phyloP scores from a whole-genome alignment of 148 eudicot species.

The Rheum nobile region DNA sequence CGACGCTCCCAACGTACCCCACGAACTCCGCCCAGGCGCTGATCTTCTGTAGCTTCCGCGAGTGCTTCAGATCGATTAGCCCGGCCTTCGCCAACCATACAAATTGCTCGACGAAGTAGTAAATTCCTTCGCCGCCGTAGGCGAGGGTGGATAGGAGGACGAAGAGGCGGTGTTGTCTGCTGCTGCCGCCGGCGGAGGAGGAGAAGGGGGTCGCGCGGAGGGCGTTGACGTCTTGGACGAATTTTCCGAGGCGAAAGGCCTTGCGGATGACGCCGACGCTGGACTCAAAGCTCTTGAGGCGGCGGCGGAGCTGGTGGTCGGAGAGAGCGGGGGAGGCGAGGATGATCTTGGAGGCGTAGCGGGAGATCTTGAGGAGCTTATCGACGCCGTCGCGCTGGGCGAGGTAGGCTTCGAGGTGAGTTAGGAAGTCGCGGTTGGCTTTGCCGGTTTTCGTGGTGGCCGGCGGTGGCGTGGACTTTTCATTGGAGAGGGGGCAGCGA shows the following conservation, averaged over 20 bases:
- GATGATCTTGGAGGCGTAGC: conserved; percentile 74
- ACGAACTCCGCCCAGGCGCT: conserved; percentile 89
- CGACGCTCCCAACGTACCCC: conserved; percentile 66
- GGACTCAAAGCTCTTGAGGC: conserved; percentile 67
- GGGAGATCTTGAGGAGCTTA: conserved; percentile 78
- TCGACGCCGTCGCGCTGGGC: conserved; percentile 94
- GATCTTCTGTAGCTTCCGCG: conserved; percentile 25
- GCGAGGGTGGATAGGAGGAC: conserved; percentile 34
- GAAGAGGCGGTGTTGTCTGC: neutral
- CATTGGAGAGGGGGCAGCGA: too few relatives aligned
- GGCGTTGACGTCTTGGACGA: conserved; percentile 72
- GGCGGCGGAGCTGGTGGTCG: conserved; percentile 21
- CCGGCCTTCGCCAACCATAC: conserved; percentile 84
- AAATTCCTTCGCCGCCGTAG: conserved; percentile 84
- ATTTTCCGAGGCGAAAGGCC: conserved; percentile 89
- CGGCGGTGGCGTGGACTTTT: neutral
- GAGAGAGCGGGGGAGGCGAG: conserved; percentile 53
- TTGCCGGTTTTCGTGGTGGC: neutral
- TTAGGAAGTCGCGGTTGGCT: conserved; percentile 40
- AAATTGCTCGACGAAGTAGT: conserved; percentile 76
- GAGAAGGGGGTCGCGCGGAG: conserved; percentile 19
- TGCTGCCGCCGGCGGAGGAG: neutral
- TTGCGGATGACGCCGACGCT: conserved; percentile 76
- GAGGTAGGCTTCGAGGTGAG: conserved; percentile 78
- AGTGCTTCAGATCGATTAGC: conserved; percentile 29